phyloP scores from a whole-genome alignment of 257 asterid genomes.

The Craterostigma plantagineum region DNA sequence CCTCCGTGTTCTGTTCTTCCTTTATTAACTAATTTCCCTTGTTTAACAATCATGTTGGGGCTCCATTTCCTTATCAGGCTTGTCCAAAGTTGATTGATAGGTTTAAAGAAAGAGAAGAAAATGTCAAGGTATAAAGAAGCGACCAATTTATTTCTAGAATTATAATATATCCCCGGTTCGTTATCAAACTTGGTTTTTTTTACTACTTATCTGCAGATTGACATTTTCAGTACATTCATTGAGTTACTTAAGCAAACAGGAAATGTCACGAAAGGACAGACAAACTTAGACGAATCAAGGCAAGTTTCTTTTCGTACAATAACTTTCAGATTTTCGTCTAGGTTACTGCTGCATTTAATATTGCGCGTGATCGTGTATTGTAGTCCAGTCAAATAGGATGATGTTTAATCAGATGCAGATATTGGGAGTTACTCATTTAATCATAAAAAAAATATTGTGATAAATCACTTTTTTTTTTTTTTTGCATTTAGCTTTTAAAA shows the following conservation, averaged over 20 bases:
- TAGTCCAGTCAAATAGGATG: too few species aligned
- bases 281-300: slow-evolving; percentile 75
- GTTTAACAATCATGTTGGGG: background rate
- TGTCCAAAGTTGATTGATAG: slow-evolving; percentile 96
- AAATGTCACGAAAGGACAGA: slow-evolving; percentile 77
- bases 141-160: background rate
- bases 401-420: too few species aligned
- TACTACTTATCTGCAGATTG: slow-evolving; percentile 60
- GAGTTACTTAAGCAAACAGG: slow-evolving; percentile 96
- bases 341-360: background rate
- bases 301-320: slow-evolving; percentile 13
- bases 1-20: background rate
- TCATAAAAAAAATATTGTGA: too few species aligned
- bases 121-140: slow-evolving; percentile 61
- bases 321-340: background rate
- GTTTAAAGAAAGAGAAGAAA: slow-evolving; percentile 97
- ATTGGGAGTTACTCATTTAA: too few species aligned
- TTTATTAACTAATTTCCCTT: background rate
- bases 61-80: slow-evolving; percentile 37
- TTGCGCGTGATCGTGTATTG: background rate
- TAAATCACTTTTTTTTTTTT: too few species aligned
- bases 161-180: slow-evolving; percentile 1
- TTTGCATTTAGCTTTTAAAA: too few species aligned
- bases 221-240: slow-evolving; percentile 79
- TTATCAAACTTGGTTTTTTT: slow-evolving; percentile 9